Percentiles rank a stretch among this genome's conserved stretches.
Evolutionary conservation across 2,329 filamentous ascomycete genomes (phyloP).

Genomic region (Aureobasidium sp.): DNA sequence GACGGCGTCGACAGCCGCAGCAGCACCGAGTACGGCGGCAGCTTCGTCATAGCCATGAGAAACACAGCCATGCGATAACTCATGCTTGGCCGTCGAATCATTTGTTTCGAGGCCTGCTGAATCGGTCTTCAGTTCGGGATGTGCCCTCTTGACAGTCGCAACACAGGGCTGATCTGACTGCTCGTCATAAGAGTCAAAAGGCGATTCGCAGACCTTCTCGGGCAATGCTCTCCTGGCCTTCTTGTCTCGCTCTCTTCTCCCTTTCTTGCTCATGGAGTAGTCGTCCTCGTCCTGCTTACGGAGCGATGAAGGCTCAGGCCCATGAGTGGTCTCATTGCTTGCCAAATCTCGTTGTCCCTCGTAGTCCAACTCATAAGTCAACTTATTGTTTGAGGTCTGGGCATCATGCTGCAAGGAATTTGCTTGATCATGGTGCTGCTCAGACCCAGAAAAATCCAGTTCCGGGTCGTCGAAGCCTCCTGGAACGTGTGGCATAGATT

Average conservation of each 20-base stretch:
- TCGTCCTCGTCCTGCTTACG: slow-evolving; percentile 19
- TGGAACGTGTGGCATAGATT: slow-evolving; percentile 49
- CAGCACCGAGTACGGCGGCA: not conserved
- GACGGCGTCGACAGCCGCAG: not conserved
- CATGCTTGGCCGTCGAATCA: not conserved
- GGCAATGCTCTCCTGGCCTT: slow-evolving; percentile 25
- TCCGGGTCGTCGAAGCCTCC: slow-evolving; percentile 50
- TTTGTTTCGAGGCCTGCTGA: too few relatives aligned
- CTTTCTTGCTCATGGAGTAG: slow-evolving; percentile 13
- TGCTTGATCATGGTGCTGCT: not conserved
- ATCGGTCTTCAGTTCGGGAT: too few relatives aligned
- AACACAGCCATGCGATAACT: not conserved
- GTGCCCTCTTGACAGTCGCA: not conserved
- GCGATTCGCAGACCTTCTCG: not conserved
- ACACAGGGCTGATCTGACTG: not conserved
- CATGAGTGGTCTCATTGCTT: too few relatives aligned
- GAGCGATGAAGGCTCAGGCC: not conserved
- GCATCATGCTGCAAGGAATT: not conserved
- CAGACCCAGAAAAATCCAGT: slow-evolving; percentile 13
- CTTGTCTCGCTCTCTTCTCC: slow-evolving; percentile 32
- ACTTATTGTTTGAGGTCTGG: not conserved
- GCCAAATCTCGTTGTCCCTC: not conserved
- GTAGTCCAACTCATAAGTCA: not conserved
- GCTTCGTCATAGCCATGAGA: not conserved
- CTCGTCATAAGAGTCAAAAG: not conserved